These are phyloP conservation scores for Arabis alpina DNA, from an alignment of 345 rosid species.

Conservation along the genomic window DNA sequence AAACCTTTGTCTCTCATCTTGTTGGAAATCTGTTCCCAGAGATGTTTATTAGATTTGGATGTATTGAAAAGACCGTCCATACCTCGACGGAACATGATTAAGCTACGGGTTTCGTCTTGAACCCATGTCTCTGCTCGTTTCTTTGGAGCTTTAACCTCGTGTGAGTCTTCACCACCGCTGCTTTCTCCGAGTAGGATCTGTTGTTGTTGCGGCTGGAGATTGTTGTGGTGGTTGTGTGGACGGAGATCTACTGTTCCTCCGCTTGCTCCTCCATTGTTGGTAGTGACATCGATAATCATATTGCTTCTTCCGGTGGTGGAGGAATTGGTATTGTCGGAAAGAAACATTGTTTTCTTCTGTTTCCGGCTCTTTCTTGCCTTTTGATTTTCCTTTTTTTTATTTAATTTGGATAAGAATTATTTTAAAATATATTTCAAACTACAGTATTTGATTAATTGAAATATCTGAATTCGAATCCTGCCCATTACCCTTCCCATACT, in stretches of 20 bases:
- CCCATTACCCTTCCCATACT: no score
- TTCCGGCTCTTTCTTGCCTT: no score
- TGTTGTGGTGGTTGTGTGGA: constrained; percentile 53
- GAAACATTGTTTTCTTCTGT: constrained; percentile 58
- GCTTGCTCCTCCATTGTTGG: constrained; percentile 51
- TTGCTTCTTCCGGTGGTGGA: constrained; percentile 49
- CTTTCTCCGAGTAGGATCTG: constrained; percentile 86
- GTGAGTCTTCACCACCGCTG: constrained; percentile 74
- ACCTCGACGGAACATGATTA: constrained; percentile 76
- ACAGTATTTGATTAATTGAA: no score
- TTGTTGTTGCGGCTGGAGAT: constrained; percentile 45
- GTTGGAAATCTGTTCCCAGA: constrained; percentile 90
- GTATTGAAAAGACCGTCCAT: constrained; percentile 94
- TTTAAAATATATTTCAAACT: no score
- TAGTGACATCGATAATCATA: constrained; percentile 82
- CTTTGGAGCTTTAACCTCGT: constrained; percentile 86
- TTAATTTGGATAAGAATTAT: no score
- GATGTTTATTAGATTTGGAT: constrained; percentile 94
- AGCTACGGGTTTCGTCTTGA: constrained; percentile 88
- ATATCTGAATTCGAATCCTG: no score
- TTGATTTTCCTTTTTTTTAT: no score
- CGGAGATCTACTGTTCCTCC: constrained; percentile 38
- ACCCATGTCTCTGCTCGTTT: constrained; percentile 99
- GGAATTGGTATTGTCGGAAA: constrained; percentile 66
- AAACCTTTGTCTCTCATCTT: constrained; percentile 97